Evolutionary conservation across 2,329 filamentous ascomycete species (phyloP).

Genomic region (Pseudogymnoascus sp.): DNA sequence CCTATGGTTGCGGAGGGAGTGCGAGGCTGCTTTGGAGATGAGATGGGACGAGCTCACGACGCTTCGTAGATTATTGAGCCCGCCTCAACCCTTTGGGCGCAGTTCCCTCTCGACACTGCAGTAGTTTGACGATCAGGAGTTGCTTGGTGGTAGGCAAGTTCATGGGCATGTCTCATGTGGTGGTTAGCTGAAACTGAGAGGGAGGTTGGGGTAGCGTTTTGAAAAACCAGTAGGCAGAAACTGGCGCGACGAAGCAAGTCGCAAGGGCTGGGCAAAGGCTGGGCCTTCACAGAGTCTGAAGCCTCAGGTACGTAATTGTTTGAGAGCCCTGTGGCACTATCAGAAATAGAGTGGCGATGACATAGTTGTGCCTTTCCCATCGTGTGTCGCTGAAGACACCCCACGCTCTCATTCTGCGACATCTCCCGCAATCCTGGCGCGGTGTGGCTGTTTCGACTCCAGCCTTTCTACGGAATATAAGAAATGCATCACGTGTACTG

Average conservation of each 20-base stretch:
- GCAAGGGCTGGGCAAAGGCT: background rate
- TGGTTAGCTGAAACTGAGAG: background rate
- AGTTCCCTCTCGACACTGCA: background rate
- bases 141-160: background rate
- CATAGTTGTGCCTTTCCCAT: background rate
- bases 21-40: background rate
- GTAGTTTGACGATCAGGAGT: slow-evolving; percentile 4
- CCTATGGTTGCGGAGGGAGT: background rate
- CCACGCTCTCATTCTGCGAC: background rate
- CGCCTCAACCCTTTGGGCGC: background rate
- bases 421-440: background rate
- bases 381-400: background rate
- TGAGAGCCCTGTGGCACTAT: background rate
- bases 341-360: slow-evolving; percentile 5
- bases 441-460: background rate
- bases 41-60: background rate
- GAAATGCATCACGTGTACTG: background rate
- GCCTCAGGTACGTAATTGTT: slow-evolving; percentile 3
- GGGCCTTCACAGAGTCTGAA: background rate
- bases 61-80: background rate
- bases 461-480: background rate
- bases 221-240: background rate
- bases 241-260: background rate
- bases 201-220: background rate
- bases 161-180: slow-evolving; percentile 1